Evolutionary conservation across 129 eudicot genomes (phyloP).

Genomic region (Arctium lappa): DNA sequence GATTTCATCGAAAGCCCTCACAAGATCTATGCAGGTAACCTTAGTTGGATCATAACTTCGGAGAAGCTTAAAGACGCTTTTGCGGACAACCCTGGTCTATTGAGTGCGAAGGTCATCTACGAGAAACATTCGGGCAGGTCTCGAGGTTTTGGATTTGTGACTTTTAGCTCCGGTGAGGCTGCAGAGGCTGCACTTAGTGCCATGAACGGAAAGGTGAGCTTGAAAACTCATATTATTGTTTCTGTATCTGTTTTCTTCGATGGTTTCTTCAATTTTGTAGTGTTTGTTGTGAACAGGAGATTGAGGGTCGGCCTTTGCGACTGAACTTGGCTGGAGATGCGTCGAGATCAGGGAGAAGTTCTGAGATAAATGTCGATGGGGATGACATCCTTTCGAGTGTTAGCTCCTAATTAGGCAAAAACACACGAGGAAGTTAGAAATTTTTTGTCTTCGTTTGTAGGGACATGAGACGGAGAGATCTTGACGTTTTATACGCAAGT

Average conservation of each 20-base stretch:
- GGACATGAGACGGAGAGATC: neutral
- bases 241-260: neutral
- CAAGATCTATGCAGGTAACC: conserved; percentile 87
- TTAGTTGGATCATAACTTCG: conserved; percentile 76
- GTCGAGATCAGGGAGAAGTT: conserved; percentile 22
- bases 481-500: neutral
- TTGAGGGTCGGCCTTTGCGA: conserved; percentile 78
- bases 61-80: conserved; percentile 67
- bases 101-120: conserved; percentile 84
- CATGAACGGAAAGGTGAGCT: conserved; percentile 73
- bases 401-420: conserved; percentile 18
- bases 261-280: neutral
- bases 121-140: conserved; percentile 74
- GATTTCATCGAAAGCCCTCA: conserved; percentile 80
- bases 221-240: neutral
- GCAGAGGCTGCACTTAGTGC: conserved; percentile 57
- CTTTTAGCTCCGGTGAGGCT: conserved; percentile 68
- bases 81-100: conserved; percentile 60
- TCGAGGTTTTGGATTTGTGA: conserved; percentile 85
- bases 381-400: conserved; percentile 36
- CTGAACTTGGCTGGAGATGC: conserved; percentile 59
- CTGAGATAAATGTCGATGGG: conserved; percentile 27
- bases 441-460: neutral
- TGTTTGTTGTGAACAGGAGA: conserved; percentile 38
- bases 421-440: neutral